Base-by-base conservation (phyloP, 2,329 filamentous ascomycete genomes). In the Penicillium freii region DNA sequence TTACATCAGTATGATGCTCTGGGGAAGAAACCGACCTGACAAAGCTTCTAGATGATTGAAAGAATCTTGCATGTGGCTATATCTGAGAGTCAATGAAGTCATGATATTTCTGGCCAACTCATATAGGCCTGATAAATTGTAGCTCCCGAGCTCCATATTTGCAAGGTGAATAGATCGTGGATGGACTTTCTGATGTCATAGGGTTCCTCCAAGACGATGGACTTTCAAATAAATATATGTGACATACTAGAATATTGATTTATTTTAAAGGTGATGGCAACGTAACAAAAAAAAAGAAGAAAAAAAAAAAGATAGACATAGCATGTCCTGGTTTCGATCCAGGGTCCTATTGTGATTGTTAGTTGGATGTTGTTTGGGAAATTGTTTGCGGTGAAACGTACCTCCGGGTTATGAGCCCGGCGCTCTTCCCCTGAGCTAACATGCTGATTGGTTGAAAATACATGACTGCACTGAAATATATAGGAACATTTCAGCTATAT, bases 391-490 rank as follows among this genome's bases (percentile, higher is more conserved):
- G 43, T 31, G 21, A 45, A 33, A 13, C 43, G 38, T 52, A 66
- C 73, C 72, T 76, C 73, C 73, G 75, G 75, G 75, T 77, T 77
- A 77, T 77, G 75, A 77, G 74, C 74, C 75, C 74, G 74, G 74
- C 74, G 74, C 75, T 75, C 73, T 76, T 75, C 75, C 75, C 65
- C 75, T 77, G 73, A 75, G 71, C 71, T 72, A 75, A 71, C 70
- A 74, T 74, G 73, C 73, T 74, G 52, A 57, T 60, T 47, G 54
- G 44, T 58, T 15, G 17, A 23, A 11, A 3, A 1, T 10, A 1
- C 8, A 0, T 7, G 1, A 0, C 0, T 34, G 9, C 5, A 3
- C 0, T 3, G 5, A 5, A 31, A 5, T 15, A 29, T n/a, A 23
- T 23, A 42, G 11, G 19, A n/a, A 19, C 4, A n/a, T 36, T 1